phyloP scores from a whole-genome alignment of 768 basidiomycete genomes.

The Kwoniella newhampshirensis region DNA sequence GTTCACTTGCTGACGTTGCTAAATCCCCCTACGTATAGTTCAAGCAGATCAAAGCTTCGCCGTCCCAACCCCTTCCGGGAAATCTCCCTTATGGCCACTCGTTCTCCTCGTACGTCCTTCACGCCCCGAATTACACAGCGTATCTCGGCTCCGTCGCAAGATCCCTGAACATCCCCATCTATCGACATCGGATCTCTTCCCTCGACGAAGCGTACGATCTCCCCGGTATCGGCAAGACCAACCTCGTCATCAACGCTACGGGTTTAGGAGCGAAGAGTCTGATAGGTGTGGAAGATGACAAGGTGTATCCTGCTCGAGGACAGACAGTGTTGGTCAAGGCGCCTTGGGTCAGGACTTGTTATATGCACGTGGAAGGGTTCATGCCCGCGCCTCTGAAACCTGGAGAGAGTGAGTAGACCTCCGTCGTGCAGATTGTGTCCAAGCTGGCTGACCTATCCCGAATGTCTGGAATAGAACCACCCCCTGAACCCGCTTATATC shows the following conservation, averaged over 20 bases:
- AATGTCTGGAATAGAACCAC: conserved; percentile 5
- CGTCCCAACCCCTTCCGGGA: conserved; percentile 13
- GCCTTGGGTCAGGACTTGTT: conserved; percentile 60
- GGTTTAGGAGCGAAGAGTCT: conserved; percentile 67
- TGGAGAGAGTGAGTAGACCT: conserved; percentile 9
- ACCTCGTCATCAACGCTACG: conserved; percentile 62
- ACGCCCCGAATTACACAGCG: conserved; percentile 60
- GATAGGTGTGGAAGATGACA: conserved; percentile 76
- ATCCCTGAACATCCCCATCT: conserved; percentile 57
- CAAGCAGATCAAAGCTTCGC: conserved; percentile 5
- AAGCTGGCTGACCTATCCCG: neutral
- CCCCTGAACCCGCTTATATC: conserved; percentile 58
- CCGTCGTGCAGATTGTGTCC: neutral
- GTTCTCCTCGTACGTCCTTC: conserved; percentile 59
- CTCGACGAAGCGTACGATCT: conserved; percentile 59
- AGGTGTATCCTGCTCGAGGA: conserved; percentile 73
- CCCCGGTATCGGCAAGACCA: conserved; percentile 50
- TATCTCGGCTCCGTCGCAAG: conserved; percentile 58
- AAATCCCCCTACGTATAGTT: neutral
- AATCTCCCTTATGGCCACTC: conserved; percentile 17
- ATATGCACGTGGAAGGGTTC: conserved; percentile 40
- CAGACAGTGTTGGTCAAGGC: conserved; percentile 77
- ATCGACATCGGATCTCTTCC: conserved; percentile 56
- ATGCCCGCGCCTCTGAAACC: conserved; percentile 1
- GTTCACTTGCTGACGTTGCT: no score